These are phyloP conservation scores for Limonium bicolor DNA, from an alignment of 148 eudicot species.

Conservation along the genomic window DNA sequence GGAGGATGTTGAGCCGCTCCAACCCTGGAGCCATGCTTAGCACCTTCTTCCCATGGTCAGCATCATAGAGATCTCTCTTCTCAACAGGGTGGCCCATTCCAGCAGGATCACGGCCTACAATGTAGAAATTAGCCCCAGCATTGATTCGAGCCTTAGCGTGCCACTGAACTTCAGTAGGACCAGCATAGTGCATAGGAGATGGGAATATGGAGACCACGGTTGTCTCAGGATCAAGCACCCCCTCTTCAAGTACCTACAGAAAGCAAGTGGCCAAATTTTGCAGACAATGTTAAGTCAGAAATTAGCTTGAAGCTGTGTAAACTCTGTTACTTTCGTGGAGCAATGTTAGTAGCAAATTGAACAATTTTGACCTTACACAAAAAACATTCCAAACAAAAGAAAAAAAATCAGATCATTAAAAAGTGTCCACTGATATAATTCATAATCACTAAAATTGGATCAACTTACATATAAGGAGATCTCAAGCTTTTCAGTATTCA, in stretches of 20 bases:
- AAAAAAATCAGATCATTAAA: no score
- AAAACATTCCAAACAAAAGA: no score
- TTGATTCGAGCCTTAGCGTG: constrained; percentile 95
- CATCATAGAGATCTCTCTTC: constrained; percentile 75
- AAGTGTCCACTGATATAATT: no score
- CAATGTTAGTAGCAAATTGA: no score
- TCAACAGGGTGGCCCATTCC: constrained; percentile 91
- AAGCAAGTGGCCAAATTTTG: no score
- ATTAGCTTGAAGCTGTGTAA: no score
- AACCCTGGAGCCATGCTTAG: constrained; percentile 92
- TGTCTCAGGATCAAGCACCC: constrained; percentile 84
- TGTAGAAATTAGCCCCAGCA: constrained; percentile 92
- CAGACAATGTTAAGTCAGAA: no score
- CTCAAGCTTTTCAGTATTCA: no score
- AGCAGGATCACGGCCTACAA: constrained; percentile 91
- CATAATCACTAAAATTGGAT: no score
- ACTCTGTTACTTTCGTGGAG: no score
- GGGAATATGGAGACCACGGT: constrained; percentile 94
- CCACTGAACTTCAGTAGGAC: constrained; percentile 98
- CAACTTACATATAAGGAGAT: no score
- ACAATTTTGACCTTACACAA: no score
- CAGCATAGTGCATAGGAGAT: constrained; percentile 97
- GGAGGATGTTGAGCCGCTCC: constrained; percentile 76
- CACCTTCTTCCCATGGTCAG: constrained; percentile 88
- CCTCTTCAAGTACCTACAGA: constrained; percentile 73